Base-by-base conservation (phyloP, 1,139 yeast genomes). In the Candida frijolesensis region DNA sequence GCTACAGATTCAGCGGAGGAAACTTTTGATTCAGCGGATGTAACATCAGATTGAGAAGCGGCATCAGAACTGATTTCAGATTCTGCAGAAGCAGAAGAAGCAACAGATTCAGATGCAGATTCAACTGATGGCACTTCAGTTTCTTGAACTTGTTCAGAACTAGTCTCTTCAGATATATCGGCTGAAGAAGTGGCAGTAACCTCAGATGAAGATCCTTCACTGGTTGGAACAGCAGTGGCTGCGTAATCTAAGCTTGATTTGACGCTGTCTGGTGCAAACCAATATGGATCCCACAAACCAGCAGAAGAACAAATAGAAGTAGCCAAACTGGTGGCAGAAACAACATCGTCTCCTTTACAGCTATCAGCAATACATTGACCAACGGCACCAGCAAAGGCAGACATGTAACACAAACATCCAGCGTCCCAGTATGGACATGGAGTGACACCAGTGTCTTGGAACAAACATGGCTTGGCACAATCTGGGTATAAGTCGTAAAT, bases 201-300 rank as follows among this genome's bases (percentile, higher is more conserved):
- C 10, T 42, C 38, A 6, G 52, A 25, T 52, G 50, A 35, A 52
- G 59, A 39, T 63, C 55, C 51, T 4, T 40, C 43, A 16, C 25
- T 16, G 39, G 16, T 35, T 16, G 48, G 45, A 16, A 51, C 48
- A 10, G 57, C 51, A 44, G 60, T 54, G 37, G 63, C 71, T 39
- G 77, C 79, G 40, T 74, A 46, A 6, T 62, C 60, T 42, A 76
- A 60, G 4, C 57, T 68, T 14, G 67, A 53, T 5, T 72, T 65
- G 33, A 72, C 66, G 9, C 77, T 63, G 14, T 62, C 60, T 39
- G 60, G 66, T 47, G 75, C 66, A 67, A 70, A 67, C 79, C 79
- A 76, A 50, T 54, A 63, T 47, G 67, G 67, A 30, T 70, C 61
- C 54, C 71, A 68, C 18, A 76, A 82, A 48, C 82, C 82, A 27